Conservation (phyloP, 305 asterid genomes). For the Lippia alba region DNA sequence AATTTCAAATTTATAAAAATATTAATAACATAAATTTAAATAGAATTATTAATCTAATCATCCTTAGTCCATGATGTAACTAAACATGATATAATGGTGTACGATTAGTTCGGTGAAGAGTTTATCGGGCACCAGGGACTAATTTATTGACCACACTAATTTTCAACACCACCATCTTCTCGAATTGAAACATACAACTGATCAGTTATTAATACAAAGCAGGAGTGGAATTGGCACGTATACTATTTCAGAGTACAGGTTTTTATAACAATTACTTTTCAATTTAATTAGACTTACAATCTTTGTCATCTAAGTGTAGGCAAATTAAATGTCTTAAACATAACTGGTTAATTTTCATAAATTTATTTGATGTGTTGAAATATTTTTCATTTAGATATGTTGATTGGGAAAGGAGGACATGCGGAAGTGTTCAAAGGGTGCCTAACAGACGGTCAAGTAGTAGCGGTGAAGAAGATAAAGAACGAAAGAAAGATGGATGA, state of each 20-base stretch:
- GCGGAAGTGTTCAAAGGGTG: slow-evolving; percentile 93
- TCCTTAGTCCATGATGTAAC: too few species aligned
- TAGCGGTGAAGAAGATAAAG: slow-evolving; percentile 85
- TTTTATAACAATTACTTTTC: not conserved
- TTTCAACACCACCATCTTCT: too few species aligned
- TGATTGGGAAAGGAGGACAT: slow-evolving; percentile 98
- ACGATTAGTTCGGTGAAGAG: too few species aligned
- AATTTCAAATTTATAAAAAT: too few species aligned
- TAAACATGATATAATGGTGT: too few species aligned
- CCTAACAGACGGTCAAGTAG: slow-evolving; percentile 78
- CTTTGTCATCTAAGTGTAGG: slow-evolving; percentile 20
- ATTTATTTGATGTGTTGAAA: too few species aligned
- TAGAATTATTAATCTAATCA: too few species aligned
- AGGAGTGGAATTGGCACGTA: slow-evolving; percentile 2
- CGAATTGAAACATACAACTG: too few species aligned
- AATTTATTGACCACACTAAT: too few species aligned
- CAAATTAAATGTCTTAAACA: slow-evolving; percentile 19
- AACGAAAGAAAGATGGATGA: slow-evolving; percentile 75
- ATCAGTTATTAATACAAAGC: not conserved
- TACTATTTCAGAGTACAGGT: not conserved
- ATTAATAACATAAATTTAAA: too few species aligned
- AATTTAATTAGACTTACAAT: slow-evolving; percentile 1
- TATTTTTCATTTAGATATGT: slow-evolving; percentile 52
- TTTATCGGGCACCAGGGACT: too few species aligned
- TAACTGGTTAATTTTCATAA: not conserved